A percentile compares a stretch with the other conserved stretches of the same genome.
phyloP scores from a whole-genome alignment of 352 stramenopile species.

The Pythium inflatum region DNA sequence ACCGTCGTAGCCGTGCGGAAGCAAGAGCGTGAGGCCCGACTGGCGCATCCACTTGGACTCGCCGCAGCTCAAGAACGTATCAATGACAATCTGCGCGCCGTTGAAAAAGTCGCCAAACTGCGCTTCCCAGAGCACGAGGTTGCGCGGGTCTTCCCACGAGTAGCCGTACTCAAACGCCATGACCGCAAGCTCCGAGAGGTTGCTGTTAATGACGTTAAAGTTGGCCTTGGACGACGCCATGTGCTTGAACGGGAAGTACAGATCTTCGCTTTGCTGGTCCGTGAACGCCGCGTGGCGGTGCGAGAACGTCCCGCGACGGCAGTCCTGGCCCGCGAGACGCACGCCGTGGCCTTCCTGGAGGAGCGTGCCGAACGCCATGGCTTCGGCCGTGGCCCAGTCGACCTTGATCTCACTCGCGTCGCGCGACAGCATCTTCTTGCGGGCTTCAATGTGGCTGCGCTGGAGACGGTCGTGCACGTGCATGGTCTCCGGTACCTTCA shows the following conservation, averaged over 20 bases:
- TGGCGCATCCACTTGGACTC: slow-evolving; percentile 93
- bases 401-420: slow-evolving; percentile 78
- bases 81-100: slow-evolving; percentile 87
- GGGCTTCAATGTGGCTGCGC: slow-evolving; percentile 74
- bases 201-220: slow-evolving; percentile 84
- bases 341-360: slow-evolving; percentile 86
- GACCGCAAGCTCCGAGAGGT: slow-evolving; percentile 82
- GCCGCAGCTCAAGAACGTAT: slow-evolving; percentile 82
- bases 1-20: slow-evolving; percentile 88
- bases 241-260: slow-evolving; percentile 95
- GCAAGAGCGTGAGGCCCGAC: slow-evolving; percentile 74
- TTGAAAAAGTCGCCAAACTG: slow-evolving; percentile 92
- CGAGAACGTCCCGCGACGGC: slow-evolving; percentile 89
- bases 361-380: slow-evolving; percentile 83
- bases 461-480: slow-evolving; percentile 73
- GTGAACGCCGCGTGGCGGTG: slow-evolving; percentile 90
- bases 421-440: slow-evolving; percentile 85
- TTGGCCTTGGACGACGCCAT: slow-evolving; percentile 48
- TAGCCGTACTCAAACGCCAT: slow-evolving; percentile 91
- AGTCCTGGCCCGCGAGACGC: slow-evolving; percentile 88
- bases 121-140: slow-evolving; percentile 92
- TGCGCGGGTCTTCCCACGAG: slow-evolving; percentile 71
- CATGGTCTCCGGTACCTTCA: slow-evolving; percentile 81
- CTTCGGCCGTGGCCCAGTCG: slow-evolving; percentile 90
- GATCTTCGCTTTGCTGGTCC: slow-evolving; percentile 82